Evolutionary conservation across 441 rosid species (phyloP).

Genomic region (Bocquillonia castaneifolia): DNA sequence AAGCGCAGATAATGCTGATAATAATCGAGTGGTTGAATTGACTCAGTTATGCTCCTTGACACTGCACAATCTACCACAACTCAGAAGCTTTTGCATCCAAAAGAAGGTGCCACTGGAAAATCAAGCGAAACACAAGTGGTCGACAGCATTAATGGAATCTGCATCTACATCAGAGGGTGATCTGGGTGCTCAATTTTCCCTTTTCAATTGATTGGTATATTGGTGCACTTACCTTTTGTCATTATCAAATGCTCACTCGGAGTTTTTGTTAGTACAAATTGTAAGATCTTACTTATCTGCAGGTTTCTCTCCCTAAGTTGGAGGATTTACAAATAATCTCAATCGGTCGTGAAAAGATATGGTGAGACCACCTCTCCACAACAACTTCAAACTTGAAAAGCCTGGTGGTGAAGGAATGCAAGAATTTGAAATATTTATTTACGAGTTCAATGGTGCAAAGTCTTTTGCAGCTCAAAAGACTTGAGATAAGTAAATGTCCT

Average conservation of each 20-base stretch:
- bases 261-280: neutral
- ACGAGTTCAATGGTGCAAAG: neutral
- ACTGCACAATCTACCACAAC: neutral
- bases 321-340: neutral
- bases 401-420: neutral
- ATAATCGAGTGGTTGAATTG: conserved; percentile 2
- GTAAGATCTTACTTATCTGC: no score
- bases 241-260: neutral
- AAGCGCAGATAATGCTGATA: neutral
- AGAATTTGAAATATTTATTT: conserved; percentile 12
- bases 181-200: neutral
- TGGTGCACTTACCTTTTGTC: neutral
- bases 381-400: neutral
- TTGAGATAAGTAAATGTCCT: conserved; percentile 5
- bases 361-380: neutral
- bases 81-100: conserved; percentile 3
- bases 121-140: neutral
- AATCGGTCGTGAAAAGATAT: conserved; percentile 1
- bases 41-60: conserved; percentile 1
- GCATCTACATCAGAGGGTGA: neutral
- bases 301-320: conserved; percentile 19
- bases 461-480: conserved; percentile 17
- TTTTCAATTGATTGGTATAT: neutral
- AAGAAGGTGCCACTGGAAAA: neutral
- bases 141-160: neutral